Percentiles rank a stretch among this genome's conserved stretches.
Evolutionary conservation across 495 filamentous ascomycete species (phyloP).

Genomic region (Aspergillus heteromorphus): DNA sequence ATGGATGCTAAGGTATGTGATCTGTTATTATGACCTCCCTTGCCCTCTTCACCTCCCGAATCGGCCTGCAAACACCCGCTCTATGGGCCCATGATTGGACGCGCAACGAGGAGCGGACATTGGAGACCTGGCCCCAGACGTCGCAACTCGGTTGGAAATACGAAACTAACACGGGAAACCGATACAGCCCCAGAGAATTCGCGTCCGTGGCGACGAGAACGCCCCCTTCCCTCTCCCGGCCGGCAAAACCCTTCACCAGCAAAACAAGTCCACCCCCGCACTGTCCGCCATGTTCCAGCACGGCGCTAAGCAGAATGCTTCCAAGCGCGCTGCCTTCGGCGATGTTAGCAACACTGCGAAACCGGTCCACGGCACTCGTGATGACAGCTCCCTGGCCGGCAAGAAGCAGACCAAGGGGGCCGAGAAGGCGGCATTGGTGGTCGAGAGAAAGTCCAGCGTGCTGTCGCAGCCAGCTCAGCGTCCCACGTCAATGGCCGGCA

Average conservation of each 20-base stretch:
- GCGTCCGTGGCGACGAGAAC: constrained; percentile 73
- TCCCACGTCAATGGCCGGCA: constrained; percentile 45
- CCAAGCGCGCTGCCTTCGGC: constrained; percentile 71
- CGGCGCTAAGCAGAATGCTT: constrained; percentile 57
- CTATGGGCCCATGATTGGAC: constrained; percentile 2
- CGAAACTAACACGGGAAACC: constrained; percentile 2
- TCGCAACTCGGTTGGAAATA: constrained; percentile 3
- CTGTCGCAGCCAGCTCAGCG: constrained; percentile 63
- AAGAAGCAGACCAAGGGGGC: constrained; percentile 40
- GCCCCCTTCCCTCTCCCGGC: constrained; percentile 42
- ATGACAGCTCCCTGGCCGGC: constrained; percentile 45
- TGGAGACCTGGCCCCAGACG: background rate
- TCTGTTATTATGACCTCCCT: background rate
- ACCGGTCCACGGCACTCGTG: constrained; percentile 41
- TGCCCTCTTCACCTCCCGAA: background rate
- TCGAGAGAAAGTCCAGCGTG: constrained; percentile 43
- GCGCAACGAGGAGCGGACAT: constrained; percentile 3
- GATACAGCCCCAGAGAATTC: constrained; percentile 67
- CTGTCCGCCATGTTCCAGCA: constrained; percentile 52
- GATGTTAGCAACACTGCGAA: constrained; percentile 73
- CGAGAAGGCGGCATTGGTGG: constrained; percentile 37
- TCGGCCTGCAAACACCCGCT: background rate
- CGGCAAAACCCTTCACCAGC: constrained; percentile 65
- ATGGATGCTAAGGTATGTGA: constrained; percentile 45
- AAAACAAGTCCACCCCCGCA: constrained; percentile 74